Base-by-base conservation (phyloP, 345 rosid genomes). In the Iberis pinnata region DNA sequence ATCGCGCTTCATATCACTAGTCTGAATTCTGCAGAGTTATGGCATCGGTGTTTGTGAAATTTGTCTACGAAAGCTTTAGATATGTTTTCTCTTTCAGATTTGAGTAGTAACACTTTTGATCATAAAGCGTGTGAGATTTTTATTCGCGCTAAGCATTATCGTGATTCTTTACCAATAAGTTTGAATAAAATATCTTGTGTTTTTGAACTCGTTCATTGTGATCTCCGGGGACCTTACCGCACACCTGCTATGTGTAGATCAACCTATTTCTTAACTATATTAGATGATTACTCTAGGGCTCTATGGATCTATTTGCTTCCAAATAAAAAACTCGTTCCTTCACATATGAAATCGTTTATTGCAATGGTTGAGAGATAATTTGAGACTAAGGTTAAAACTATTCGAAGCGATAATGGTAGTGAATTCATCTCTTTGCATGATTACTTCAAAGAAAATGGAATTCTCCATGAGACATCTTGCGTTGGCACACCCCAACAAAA, bases 1-100 rank as follows among this genome's bases (percentile, higher is more conserved):
- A 3, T 1, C 0, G 2, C 3, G 2, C 8, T 1, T 4, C 5
- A 4, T 4, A 6, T 1, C 6, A 9, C 1, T 2, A 6, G 4
- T 22, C 25, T 2, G 3, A 22, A 3, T 2, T 9, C 26, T 1
- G 2, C 1, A 4, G 8, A 12, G 2, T 4, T 43, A 0, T 19
- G 47, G 47, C 47, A 43, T 11, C 3, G 9, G 0, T 3, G 13
- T 0, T 1, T 10, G 1, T 18, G 51, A 6, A 12, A 26, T 6
- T 11, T 18, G 0, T 22, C 6, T 3, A 12, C 35, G 1, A n/a
- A 18, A 19, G 47, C 13, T 10, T 11, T 43, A 11, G 10, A 16
- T 7, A 0, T 19, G 4, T 19, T 18, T 3, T 12, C 12, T 6
- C 2, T 43, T 10, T 19, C 27, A 0, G 8, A 6, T 24, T n/a